Evolutionary conservation across 176 grass and related monocot species (phyloP).

Genomic region (Aegilops speltoides): DNA sequence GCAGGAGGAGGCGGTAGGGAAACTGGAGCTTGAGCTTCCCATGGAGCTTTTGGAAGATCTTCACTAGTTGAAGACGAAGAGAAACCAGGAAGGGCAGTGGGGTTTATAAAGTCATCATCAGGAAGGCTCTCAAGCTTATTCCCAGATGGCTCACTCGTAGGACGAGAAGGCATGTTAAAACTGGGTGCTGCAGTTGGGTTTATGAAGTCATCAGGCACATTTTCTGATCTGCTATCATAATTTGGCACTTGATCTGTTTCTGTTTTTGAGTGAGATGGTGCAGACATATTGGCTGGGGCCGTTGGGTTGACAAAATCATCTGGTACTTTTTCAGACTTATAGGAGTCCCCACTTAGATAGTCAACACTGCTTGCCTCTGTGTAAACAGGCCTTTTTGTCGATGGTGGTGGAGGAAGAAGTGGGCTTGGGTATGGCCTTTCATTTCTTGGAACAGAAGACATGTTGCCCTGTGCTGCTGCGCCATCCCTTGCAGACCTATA

Average conservation of each 20-base stretch:
- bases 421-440: slow-evolving; percentile 49
- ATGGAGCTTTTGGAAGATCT: slow-evolving; percentile 64
- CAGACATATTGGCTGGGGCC: slow-evolving; percentile 32
- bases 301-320: slow-evolving; percentile 58
- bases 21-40: slow-evolving; percentile 56
- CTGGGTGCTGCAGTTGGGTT: slow-evolving; percentile 53
- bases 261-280: slow-evolving; percentile 32
- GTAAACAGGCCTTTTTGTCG: slow-evolving; percentile 62
- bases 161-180: slow-evolving; percentile 32
- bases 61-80: slow-evolving; percentile 41
- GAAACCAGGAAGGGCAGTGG: slow-evolving; percentile 50
- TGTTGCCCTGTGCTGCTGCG: slow-evolving; percentile 45
- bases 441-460: slow-evolving; percentile 39
- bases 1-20: slow-evolving; percentile 77
- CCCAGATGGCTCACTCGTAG: slow-evolving; percentile 8
- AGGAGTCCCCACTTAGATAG: slow-evolving; percentile 70
- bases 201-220: slow-evolving; percentile 41
- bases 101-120: slow-evolving; percentile 61
- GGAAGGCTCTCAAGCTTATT: slow-evolving; percentile 44
- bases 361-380: slow-evolving; percentile 43
- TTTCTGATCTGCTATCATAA: slow-evolving; percentile 24
- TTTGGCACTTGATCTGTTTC: slow-evolving; percentile 24
- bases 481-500: slow-evolving; percentile 71
- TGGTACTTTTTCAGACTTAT: slow-evolving; percentile 50
- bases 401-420: slow-evolving; percentile 79